Conservation (phyloP, 164 flowering plant genomes). For the Vitis cinerea region DNA sequence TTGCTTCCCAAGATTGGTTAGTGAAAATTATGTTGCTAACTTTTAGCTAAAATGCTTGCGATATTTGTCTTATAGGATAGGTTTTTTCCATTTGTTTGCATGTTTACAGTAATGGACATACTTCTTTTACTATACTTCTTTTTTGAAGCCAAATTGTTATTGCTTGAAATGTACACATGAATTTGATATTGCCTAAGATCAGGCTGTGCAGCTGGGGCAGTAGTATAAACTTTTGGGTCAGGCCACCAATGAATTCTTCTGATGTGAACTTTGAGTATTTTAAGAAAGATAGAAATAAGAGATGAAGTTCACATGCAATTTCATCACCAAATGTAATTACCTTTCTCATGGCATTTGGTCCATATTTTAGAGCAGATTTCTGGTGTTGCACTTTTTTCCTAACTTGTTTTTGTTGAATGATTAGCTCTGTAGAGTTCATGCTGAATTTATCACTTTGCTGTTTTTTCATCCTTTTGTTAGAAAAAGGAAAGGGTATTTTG, state of each 20-base stretch:
- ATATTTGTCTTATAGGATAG: too few relatives aligned
- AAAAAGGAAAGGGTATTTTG: too few relatives aligned
- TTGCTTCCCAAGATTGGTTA: conserved; percentile 65
- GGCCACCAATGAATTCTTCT: background rate
- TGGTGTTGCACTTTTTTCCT: too few relatives aligned
- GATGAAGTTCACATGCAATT: background rate
- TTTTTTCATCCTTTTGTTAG: too few relatives aligned
- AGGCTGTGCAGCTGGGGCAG: background rate
- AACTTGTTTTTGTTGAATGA: too few relatives aligned
- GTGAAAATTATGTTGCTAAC: conserved; percentile 12
- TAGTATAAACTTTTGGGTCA: too few relatives aligned
- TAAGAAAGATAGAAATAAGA: background rate
- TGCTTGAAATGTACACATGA: background rate
- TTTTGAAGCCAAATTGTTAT: background rate
- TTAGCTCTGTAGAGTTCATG: too few relatives aligned
- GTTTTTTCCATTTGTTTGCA: too few relatives aligned
- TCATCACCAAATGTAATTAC: background rate
- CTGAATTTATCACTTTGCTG: too few relatives aligned
- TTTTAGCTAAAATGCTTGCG: background rate
- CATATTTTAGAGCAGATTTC: background rate
- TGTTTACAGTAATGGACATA: too few relatives aligned
- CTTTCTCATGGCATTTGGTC: background rate
- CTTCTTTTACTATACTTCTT: too few relatives aligned
- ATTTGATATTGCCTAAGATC: background rate
- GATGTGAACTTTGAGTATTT: background rate